Evolutionary conservation across 129 eudicot species (phyloP).

Genomic region (Chrysanthemum makinoi): DNA sequence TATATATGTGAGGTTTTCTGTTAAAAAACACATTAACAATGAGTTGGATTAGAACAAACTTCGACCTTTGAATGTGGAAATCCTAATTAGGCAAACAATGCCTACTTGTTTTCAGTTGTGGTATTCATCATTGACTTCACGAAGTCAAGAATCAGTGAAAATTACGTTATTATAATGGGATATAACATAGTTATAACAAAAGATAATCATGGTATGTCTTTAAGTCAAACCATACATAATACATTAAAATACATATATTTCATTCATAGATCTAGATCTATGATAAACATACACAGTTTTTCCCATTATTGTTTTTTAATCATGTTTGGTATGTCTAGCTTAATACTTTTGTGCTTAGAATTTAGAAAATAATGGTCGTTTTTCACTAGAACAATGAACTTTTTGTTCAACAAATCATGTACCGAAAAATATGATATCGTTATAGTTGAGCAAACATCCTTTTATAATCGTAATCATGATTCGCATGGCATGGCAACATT

Average conservation of each 20-base stretch:
- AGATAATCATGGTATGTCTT: background rate
- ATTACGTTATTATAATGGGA: background rate
- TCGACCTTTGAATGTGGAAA: slow-evolving; percentile 29
- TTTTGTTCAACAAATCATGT: background rate
- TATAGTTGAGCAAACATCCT: background rate
- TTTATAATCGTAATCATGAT: background rate
- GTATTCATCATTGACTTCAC: slow-evolving; percentile 33
- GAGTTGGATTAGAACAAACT: slow-evolving; percentile 25
- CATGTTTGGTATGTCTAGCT: too few species aligned
- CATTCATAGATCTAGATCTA: too few species aligned
- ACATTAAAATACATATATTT: too few species aligned
- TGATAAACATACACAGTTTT: too few species aligned
- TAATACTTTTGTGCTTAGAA: too few species aligned
- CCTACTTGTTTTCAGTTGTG: slow-evolving; percentile 15
- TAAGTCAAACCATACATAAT: background rate
- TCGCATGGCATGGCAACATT: slow-evolving; percentile 9
- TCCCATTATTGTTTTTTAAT: too few species aligned
- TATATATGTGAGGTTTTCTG: background rate
- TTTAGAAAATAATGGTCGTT: too few species aligned
- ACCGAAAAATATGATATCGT: background rate
- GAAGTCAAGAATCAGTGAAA: slow-evolving; percentile 28
- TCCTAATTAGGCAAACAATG: slow-evolving; percentile 25
- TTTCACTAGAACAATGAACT: background rate
- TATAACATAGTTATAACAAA: background rate
- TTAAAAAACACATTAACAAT: background rate